phyloP scores from a whole-genome alignment of 1,139 yeast species.

The Kodamaea anthophila region DNA sequence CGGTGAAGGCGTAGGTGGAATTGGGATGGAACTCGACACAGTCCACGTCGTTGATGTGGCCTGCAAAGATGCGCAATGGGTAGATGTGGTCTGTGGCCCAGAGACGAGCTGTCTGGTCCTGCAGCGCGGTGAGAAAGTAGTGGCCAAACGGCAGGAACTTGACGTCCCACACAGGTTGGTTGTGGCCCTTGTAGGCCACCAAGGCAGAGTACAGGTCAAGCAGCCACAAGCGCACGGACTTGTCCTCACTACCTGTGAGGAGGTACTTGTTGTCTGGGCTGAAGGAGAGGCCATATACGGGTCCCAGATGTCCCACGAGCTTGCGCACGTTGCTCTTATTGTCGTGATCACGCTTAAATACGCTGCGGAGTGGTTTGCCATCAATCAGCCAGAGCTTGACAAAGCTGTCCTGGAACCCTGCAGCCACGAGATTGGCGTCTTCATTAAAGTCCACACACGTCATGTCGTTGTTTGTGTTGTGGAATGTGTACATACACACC shows the following conservation, averaged over 20 bases:
- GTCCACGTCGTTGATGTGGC: conserved; percentile 95
- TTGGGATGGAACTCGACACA: conserved; percentile 95
- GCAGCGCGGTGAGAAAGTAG: conserved; percentile 95
- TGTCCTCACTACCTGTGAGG: conserved; percentile 83
- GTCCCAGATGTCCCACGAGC: conserved; percentile 88
- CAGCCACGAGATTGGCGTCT: conserved; percentile 83
- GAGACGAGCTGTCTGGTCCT: conserved; percentile 92
- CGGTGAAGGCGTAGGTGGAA: conserved; percentile 88
- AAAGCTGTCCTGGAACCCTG: conserved; percentile 89
- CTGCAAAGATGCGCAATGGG: conserved; percentile 93
- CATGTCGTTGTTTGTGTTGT: conserved; percentile 85
- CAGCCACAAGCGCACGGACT: conserved; percentile 90
- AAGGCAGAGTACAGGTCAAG: conserved; percentile 83
- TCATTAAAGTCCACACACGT: conserved; percentile 81
- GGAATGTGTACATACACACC: conserved; percentile 97
- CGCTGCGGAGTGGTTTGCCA: conserved; percentile 73
- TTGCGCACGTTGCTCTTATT: conserved; percentile 50
- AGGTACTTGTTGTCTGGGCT: conserved; percentile 85
- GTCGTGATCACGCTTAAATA: conserved; percentile 54
- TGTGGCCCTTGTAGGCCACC: conserved; percentile 94
- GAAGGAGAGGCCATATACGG: conserved; percentile 85
- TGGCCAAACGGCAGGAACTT: conserved; percentile 92
- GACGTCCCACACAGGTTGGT: conserved; percentile 97
- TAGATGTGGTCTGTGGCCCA: conserved; percentile 99
- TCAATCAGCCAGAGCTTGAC: conserved; percentile 90